phyloP scores from a whole-genome alignment of 257 asterid species.

The Przewalskia tangutica region DNA sequence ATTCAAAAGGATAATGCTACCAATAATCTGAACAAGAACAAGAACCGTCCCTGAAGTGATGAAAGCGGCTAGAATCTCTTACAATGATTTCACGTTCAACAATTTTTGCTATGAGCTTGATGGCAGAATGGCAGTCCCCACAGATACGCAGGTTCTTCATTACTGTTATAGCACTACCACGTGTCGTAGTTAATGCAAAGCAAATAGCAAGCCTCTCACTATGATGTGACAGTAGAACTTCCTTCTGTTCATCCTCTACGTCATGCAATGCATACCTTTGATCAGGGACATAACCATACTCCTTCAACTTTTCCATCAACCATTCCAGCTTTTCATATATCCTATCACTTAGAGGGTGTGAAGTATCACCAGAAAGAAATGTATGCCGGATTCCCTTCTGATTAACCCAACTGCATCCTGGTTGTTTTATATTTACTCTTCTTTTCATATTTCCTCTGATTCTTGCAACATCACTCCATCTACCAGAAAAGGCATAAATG shows the following conservation, averaged over 20 bases:
- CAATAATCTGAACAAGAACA: conserved; percentile 55
- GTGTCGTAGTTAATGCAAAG: conserved; percentile 28
- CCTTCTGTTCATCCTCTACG: conserved; percentile 51
- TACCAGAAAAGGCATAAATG: conserved; percentile 53
- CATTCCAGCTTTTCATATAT: conserved; percentile 34
- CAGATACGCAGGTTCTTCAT: conserved; percentile 52
- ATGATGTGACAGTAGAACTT: conserved; percentile 24
- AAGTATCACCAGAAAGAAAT: conserved; percentile 36
- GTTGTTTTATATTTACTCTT: conserved; percentile 36
- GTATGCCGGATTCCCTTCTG: conserved; percentile 28
- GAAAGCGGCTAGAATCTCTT: conserved; percentile 55
- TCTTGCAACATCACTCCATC: conserved; percentile 70
- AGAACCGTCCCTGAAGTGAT: conserved; percentile 49
- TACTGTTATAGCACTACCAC: conserved; percentile 29
- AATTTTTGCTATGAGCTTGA: conserved; percentile 34
- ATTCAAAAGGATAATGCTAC: conserved; percentile 16
- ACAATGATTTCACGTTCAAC: conserved; percentile 29
- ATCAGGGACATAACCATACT: conserved; percentile 30
- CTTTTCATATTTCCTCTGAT: conserved; percentile 46
- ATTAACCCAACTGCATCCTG: conserved; percentile 65
- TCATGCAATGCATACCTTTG: conserved; percentile 37
- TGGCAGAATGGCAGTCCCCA: conserved; percentile 48
- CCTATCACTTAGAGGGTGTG: conserved; percentile 20
- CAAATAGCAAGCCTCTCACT: conserved; percentile 55
- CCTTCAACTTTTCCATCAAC: conserved; percentile 34